These are phyloP conservation scores for Talaromyces islandicus DNA, from an alignment of 2,329 filamentous ascomycete genomes.

Conservation along the genomic window DNA sequence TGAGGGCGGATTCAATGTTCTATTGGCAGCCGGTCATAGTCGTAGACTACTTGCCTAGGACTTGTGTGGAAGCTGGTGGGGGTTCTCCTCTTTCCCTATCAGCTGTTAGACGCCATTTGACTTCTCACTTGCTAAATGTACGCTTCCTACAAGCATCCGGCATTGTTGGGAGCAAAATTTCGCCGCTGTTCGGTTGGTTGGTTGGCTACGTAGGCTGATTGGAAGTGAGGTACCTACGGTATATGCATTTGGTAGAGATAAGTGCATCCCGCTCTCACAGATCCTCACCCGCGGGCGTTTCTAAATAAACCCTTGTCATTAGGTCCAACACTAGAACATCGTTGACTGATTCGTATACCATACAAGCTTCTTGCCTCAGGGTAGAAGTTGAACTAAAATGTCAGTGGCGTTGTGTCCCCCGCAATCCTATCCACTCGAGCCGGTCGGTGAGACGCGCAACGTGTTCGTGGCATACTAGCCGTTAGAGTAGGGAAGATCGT, in stretches of 20 bases:
- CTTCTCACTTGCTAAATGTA: background rate
- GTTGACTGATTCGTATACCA: background rate
- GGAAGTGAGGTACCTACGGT: background rate
- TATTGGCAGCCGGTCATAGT: no score
- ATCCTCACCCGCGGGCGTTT: background rate
- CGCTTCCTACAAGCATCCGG: background rate
- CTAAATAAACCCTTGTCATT: background rate
- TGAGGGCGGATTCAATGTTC: background rate
- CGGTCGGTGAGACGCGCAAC: background rate
- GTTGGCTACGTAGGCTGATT: background rate
- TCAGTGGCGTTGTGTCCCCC: background rate
- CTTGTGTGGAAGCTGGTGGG: background rate
- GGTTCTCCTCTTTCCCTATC: background rate
- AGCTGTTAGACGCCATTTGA: background rate
- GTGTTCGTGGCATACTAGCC: background rate
- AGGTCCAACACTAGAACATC: background rate
- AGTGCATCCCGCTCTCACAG: background rate
- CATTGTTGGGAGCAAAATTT: no score
- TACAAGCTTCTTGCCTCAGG: background rate
- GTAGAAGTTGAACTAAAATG: background rate
- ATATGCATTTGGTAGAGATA: background rate
- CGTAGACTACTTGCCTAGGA: background rate
- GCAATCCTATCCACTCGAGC: background rate
- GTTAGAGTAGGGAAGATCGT: background rate
- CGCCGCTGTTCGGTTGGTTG: no score